These are phyloP conservation scores for Iris pallida DNA, from an alignment of 116 monocot species.

Conservation along the genomic window DNA sequence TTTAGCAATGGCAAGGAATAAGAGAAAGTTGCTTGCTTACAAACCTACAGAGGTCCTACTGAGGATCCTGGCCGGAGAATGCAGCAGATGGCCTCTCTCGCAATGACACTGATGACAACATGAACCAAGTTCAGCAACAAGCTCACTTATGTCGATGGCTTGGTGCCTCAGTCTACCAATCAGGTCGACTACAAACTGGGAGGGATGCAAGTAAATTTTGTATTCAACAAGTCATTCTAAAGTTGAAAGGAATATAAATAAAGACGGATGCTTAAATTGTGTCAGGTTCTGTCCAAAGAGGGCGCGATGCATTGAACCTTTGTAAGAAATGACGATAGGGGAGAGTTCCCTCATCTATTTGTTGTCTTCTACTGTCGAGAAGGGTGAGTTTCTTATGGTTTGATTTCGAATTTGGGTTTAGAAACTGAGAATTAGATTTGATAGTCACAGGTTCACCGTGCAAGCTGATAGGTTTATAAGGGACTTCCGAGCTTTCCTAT, in stretches of 20 bases:
- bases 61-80: slow-evolving; percentile 46
- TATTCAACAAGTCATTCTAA: background rate
- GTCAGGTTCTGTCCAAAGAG: slow-evolving; percentile 66
- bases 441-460: too few relatives aligned
- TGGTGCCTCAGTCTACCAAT: slow-evolving; percentile 72
- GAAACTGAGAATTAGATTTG: too few relatives aligned
- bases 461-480: too few relatives aligned
- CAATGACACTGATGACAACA: slow-evolving; percentile 64
- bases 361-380: too few relatives aligned
- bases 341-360: slow-evolving; percentile 72
- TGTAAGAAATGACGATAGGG: slow-evolving; percentile 84
- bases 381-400: too few relatives aligned
- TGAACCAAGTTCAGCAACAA: slow-evolving; percentile 67
- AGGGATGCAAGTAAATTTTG: slow-evolving; percentile 69
- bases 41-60: too few relatives aligned
- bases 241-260: background rate
- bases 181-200: slow-evolving; percentile 42
- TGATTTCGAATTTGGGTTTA: too few relatives aligned
- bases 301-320: slow-evolving; percentile 53
- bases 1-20: slow-evolving; percentile 54
- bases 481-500: too few relatives aligned
- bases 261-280: background rate
- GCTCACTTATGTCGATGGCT: slow-evolving; percentile 48
- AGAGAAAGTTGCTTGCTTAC: slow-evolving; percentile 71
- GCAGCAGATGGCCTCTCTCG: slow-evolving; percentile 86